These are phyloP conservation scores for Rosellinia necatrix DNA, from an alignment of 2,329 filamentous ascomycete genomes.

Conservation along the genomic window DNA sequence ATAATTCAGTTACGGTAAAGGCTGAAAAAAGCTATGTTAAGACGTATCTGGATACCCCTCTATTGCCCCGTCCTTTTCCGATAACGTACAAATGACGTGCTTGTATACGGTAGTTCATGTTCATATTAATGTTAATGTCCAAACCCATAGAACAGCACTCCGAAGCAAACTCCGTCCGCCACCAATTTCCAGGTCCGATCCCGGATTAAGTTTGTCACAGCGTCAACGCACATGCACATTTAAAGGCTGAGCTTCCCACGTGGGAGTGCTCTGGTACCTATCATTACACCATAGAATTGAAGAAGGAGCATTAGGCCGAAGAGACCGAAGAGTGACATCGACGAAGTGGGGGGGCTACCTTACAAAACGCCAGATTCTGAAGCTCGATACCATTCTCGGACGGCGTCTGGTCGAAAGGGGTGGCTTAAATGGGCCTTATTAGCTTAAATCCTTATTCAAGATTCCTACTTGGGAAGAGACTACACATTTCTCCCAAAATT, in stretches of 20 bases:
- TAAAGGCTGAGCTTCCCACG: no score
- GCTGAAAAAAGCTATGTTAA: no score
- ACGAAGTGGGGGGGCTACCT: slow-evolving; percentile 11
- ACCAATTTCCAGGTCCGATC: slow-evolving; percentile 18
- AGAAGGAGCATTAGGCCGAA: background rate
- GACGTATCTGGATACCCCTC: no score
- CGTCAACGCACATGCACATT: background rate
- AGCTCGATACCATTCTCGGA: no score
- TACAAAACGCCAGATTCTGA: no score
- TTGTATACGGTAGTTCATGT: no score
- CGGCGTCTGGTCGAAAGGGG: no score
- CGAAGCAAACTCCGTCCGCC: background rate
- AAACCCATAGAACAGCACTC: background rate
- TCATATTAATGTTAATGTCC: no score
- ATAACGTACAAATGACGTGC: slow-evolving; percentile 3
- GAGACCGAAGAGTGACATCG: background rate
- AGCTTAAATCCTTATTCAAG: slow-evolving; percentile 14
- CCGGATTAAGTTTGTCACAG: slow-evolving; percentile 17
- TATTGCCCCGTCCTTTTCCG: no score
- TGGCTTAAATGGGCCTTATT: slow-evolving; percentile 32
- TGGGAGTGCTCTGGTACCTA: no score
- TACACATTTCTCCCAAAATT: background rate
- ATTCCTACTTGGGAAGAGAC: slow-evolving; percentile 6
- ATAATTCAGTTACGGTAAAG: no score
- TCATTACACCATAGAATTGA: background rate